Evolutionary conservation across 805 yeast genomes (phyloP).

Genomic region (Candida ovalis): DNA sequence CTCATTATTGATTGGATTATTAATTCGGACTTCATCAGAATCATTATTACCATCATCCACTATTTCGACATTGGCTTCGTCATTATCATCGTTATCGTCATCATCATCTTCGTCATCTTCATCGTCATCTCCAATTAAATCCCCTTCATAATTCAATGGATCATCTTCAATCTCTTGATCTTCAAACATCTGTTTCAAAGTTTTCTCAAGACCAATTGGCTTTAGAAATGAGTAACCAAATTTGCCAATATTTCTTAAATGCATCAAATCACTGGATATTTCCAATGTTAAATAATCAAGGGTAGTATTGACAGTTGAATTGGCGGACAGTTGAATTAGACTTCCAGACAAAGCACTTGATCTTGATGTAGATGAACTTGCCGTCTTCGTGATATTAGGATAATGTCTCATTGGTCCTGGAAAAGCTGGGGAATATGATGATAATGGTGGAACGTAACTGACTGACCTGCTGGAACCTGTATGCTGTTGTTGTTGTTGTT

Average conservation of each 20-base stretch:
- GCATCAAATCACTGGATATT: slow-evolving; percentile 21
- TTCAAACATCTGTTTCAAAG: slow-evolving; percentile 38
- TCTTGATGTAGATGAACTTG: slow-evolving; percentile 19
- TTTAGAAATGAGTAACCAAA: slow-evolving; percentile 46
- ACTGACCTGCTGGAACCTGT: slow-evolving; percentile 5
- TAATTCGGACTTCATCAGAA: slow-evolving; percentile 1
- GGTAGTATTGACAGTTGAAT: slow-evolving; percentile 10
- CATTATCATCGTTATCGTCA: slow-evolving; percentile 21
- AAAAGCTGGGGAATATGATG: slow-evolving; percentile 49
- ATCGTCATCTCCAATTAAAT: slow-evolving; percentile 7
- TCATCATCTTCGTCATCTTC: slow-evolving; percentile 10
- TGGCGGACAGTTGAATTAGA: slow-evolving; percentile 21
- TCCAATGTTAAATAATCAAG: slow-evolving; percentile 19
- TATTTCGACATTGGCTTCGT: neutral
- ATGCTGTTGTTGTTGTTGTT: neutral
- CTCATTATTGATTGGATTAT: slow-evolving; percentile 1
- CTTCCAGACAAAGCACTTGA: slow-evolving; percentile 17
- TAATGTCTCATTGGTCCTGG: slow-evolving; percentile 29
- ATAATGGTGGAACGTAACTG: slow-evolving; percentile 47
- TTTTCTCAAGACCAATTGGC: slow-evolving; percentile 59
- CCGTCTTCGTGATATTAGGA: neutral
- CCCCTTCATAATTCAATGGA: slow-evolving; percentile 20
- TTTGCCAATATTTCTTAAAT: slow-evolving; percentile 33
- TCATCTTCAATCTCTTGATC: slow-evolving; percentile 20
- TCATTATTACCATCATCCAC: slow-evolving; percentile 6